These are phyloP conservation scores for Agaricus blazei DNA, from an alignment of 768 basidiomycete species.

Conservation along the genomic window DNA sequence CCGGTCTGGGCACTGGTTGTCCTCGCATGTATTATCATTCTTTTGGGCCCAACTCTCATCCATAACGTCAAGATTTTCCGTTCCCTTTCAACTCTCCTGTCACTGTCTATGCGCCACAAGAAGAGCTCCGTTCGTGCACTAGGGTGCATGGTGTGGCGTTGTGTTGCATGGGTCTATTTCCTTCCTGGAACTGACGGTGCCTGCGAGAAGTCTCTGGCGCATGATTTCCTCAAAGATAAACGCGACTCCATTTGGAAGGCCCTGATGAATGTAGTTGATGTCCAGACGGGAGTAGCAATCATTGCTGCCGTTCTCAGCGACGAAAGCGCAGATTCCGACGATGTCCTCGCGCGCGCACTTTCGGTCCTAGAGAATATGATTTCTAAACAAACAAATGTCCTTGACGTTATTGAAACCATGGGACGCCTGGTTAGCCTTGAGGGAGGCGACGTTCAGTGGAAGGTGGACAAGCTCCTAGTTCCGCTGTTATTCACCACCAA, in stretches of 20 bases:
- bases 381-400: constrained; percentile 39
- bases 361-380: constrained; percentile 53
- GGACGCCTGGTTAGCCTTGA: constrained; percentile 33
- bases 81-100: constrained; percentile 44
- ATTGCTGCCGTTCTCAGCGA: constrained; percentile 48
- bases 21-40: constrained; percentile 56
- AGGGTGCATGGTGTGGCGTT: constrained; percentile 60
- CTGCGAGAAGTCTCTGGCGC: constrained; percentile 2
- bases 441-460: constrained; percentile 34
- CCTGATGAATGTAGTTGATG: constrained; percentile 45
- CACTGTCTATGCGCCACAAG: constrained; percentile 53
- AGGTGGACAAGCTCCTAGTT: constrained; percentile 19
- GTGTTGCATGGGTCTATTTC: constrained; percentile 60
- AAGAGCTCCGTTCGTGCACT: constrained; percentile 62
- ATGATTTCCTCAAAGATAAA: constrained; percentile 19
- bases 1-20: constrained; percentile 76
- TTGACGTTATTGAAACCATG: constrained; percentile 51
- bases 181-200: constrained; percentile 29
- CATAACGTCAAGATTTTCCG: constrained; percentile 38
- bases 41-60: constrained; percentile 55
- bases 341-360: constrained; percentile 41
- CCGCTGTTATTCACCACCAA: constrained; percentile 20
- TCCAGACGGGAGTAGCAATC: constrained; percentile 46
- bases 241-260: constrained; percentile 42
- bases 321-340: constrained; percentile 24